Evolutionary conservation across 208 protist species (phyloP).

Genomic region (Vickermania spadyakhi): DNA sequence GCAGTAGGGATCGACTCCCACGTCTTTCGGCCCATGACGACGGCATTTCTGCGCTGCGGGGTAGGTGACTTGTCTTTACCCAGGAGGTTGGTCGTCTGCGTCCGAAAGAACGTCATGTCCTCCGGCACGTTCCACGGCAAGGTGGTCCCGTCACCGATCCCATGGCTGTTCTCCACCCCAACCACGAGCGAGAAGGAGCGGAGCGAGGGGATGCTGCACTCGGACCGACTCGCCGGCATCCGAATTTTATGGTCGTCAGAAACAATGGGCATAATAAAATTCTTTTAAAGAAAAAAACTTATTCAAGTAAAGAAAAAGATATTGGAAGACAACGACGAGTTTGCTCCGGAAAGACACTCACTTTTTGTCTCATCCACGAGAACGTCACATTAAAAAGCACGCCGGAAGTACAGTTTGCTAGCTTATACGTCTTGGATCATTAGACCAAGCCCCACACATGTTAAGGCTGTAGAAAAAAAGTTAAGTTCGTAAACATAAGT

Average conservation of each 20-base stretch:
- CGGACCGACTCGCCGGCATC: slow-evolving; percentile 45
- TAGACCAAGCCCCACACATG: no score
- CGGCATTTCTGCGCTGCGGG: slow-evolving; percentile 75
- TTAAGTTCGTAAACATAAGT: no score
- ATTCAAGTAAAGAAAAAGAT: slow-evolving; percentile 5
- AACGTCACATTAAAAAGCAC: no score
- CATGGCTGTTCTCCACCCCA: slow-evolving; percentile 47
- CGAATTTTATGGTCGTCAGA: slow-evolving; percentile 48
- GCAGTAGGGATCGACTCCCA: slow-evolving; percentile 92
- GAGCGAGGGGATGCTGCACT: slow-evolving; percentile 31
- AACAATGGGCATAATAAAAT: slow-evolving; percentile 6
- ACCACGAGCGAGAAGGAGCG: slow-evolving; percentile 74
- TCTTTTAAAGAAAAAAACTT: slow-evolving; percentile 4
- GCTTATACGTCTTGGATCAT: no score
- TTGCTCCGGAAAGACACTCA: no score
- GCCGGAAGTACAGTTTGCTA: no score
- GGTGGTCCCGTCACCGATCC: slow-evolving; percentile 72
- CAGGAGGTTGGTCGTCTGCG: slow-evolving; percentile 67
- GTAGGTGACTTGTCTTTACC: slow-evolving; percentile 35
- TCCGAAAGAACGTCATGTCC: slow-evolving; percentile 84
- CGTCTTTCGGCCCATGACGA: slow-evolving; percentile 97
- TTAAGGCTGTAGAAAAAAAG: no score
- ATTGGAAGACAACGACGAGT: slow-evolving; percentile 7
- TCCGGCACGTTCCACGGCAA: slow-evolving; percentile 84
- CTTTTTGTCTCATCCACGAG: no score